Conservation (phyloP, 495 filamentous ascomycete species). For the Xylaria flabelliformis region DNA sequence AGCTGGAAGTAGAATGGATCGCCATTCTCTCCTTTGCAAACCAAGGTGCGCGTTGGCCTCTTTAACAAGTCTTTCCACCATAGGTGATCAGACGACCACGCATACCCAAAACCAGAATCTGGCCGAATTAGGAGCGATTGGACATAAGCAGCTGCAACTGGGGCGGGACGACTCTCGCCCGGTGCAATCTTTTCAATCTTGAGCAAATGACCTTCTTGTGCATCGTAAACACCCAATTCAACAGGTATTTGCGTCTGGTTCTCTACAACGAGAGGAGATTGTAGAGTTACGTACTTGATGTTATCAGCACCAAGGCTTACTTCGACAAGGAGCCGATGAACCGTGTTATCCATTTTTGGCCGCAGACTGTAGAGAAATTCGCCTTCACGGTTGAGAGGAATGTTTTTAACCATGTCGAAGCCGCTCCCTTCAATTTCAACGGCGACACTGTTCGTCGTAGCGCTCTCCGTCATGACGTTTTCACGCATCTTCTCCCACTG, state of each 20-base stretch:
- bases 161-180: slow-evolving; percentile 87
- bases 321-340: slow-evolving; percentile 90
- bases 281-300: slow-evolving; percentile 96
- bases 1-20: slow-evolving; percentile 97
- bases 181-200: slow-evolving; percentile 98
- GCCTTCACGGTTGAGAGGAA: slow-evolving; percentile 91
- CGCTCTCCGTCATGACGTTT: slow-evolving; percentile 79
- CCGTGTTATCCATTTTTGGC: slow-evolving; percentile 74
- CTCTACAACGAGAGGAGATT: slow-evolving; percentile 94
- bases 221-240: slow-evolving; percentile 91
- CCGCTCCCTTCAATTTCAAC: slow-evolving; percentile 90
- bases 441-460: slow-evolving; percentile 74
- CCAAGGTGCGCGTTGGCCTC: slow-evolving; percentile 80
- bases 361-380: slow-evolving; percentile 88
- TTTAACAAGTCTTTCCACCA: slow-evolving; percentile 93
- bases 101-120: slow-evolving; percentile 95
- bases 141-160: slow-evolving; percentile 88
- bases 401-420: slow-evolving; percentile 86
- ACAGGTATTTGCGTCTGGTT: slow-evolving; percentile 97
- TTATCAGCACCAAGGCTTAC: slow-evolving; percentile 90
- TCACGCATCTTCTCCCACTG: slow-evolving; percentile 94
- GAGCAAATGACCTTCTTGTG: slow-evolving; percentile 84
- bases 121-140: slow-evolving; percentile 91
- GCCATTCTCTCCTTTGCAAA: slow-evolving; percentile 81
- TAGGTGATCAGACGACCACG: slow-evolving; percentile 86